These are phyloP conservation scores for Candida jianshihensis DNA, from an alignment of 805 yeast species.

Conservation along the genomic window DNA sequence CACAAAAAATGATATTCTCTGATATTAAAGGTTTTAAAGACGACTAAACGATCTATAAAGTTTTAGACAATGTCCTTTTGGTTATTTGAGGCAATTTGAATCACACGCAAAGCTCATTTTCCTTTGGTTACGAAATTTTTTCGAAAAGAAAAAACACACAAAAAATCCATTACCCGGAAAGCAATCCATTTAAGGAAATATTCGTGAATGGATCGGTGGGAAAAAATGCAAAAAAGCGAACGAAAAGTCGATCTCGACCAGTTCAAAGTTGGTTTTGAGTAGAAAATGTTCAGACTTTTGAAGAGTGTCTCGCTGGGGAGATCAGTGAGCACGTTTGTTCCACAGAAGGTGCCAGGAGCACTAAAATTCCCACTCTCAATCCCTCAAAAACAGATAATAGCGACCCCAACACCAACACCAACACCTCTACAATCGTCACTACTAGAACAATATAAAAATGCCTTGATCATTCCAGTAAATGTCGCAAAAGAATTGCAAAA, in stretches of 20 bases:
- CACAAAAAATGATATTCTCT: neutral
- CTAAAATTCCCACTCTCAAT: conserved; percentile 1
- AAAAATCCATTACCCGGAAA: neutral
- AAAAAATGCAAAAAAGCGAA: too few relatives aligned
- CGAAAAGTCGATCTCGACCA: too few relatives aligned
- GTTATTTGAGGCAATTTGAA: too few relatives aligned
- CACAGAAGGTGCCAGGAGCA: neutral
- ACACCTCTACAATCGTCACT: conserved; percentile 6
- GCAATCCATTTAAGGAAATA: too few relatives aligned
- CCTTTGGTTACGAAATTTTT: too few relatives aligned
- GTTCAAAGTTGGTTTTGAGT: neutral
- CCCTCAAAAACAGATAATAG: neutral
- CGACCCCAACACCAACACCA: conserved; percentile 8
- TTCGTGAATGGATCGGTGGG: too few relatives aligned
- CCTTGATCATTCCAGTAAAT: conserved; percentile 16
- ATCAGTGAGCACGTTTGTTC: neutral
- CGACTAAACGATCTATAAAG: too few relatives aligned
- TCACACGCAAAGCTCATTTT: too few relatives aligned
- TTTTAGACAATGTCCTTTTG: too few relatives aligned
- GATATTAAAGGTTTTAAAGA: too few relatives aligned
- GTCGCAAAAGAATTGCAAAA: conserved; percentile 16
- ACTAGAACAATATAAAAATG: conserved; percentile 4
- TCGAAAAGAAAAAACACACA: neutral
- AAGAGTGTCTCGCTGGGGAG: neutral
- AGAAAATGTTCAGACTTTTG: neutral